Evolutionary conservation across 345 rosid species (phyloP).

Genomic region (Lenwebbia sp.): DNA sequence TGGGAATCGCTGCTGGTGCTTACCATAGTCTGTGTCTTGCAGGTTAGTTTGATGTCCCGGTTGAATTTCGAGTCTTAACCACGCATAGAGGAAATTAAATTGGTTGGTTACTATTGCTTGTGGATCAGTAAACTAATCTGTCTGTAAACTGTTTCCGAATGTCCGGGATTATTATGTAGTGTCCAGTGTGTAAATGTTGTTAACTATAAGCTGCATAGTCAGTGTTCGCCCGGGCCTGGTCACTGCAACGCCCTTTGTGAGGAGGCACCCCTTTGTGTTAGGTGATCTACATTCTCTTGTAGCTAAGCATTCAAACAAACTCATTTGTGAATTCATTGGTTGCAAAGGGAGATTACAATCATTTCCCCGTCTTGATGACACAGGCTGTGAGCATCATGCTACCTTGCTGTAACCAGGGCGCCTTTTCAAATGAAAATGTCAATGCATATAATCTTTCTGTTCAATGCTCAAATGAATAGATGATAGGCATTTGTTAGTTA

Average conservation of each 20-base stretch:
- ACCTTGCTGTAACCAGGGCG: neutral
- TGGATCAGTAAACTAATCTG: neutral
- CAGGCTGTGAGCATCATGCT: neutral
- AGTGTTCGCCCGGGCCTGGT: neutral
- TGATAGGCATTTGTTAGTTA: neutral
- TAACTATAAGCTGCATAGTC: neutral
- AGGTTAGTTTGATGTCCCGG: conserved; percentile 24
- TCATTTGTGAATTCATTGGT: neutral
- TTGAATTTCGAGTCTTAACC: neutral
- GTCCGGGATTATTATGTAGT: neutral
- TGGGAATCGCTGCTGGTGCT: conserved; percentile 78
- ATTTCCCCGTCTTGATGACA: neutral
- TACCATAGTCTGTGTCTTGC: conserved; percentile 83
- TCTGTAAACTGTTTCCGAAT: neutral
- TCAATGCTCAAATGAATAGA: neutral
- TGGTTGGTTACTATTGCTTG: neutral
- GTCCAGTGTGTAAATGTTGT: neutral
- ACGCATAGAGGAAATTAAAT: neutral
- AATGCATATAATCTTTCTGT: neutral
- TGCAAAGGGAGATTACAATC: neutral
- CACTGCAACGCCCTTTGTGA: too few relatives aligned
- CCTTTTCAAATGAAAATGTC: neutral
- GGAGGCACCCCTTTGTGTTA: neutral
- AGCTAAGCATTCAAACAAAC: neutral
- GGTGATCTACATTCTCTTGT: neutral